Evolutionary conservation across 352 stramenopile species (phyloP).

Genomic region (Globisporangium heterothallicum): DNA sequence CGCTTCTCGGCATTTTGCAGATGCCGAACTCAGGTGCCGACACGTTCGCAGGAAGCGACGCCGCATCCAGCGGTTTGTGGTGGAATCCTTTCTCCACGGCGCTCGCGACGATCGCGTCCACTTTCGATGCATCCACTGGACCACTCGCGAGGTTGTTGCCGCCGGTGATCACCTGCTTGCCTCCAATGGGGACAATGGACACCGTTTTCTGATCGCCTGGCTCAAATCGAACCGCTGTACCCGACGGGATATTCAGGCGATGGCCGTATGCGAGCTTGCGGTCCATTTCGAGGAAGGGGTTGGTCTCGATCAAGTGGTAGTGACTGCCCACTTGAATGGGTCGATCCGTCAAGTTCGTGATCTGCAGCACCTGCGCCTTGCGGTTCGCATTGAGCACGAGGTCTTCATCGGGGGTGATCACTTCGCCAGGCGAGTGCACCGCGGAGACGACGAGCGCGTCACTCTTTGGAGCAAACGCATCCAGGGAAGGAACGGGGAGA

Average conservation of each 20-base stretch:
- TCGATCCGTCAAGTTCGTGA: slow-evolving; percentile 94
- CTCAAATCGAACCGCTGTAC: slow-evolving; percentile 94
- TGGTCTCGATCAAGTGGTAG: slow-evolving; percentile 96
- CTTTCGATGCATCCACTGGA: slow-evolving; percentile 46
- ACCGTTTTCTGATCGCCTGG: slow-evolving; percentile 95
- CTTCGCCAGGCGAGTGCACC: slow-evolving; percentile 39
- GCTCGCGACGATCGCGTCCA: slow-evolving; percentile 52
- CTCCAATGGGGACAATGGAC: slow-evolving; percentile 90
- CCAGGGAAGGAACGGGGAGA: slow-evolving; percentile 83
- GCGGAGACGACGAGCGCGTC: slow-evolving; percentile 11
- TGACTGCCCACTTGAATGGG: slow-evolving; percentile 94
- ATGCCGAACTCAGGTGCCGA: slow-evolving; percentile 26
- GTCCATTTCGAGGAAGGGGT: slow-evolving; percentile 94
- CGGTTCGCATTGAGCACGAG: slow-evolving; percentile 87
- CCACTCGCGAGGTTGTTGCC: slow-evolving; percentile 89
- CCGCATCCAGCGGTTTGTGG: slow-evolving; percentile 38
- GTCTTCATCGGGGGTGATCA: slow-evolving; percentile 46
- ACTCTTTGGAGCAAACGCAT: slow-evolving; percentile 39
- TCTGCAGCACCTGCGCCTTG: slow-evolving; percentile 72
- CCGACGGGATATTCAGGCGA: slow-evolving; percentile 92
- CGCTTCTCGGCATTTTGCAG: slow-evolving; percentile 52
- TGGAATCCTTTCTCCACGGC: slow-evolving; percentile 53
- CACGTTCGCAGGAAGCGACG: slow-evolving; percentile 16
- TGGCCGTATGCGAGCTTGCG: slow-evolving; percentile 87
- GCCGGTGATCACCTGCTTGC: slow-evolving; percentile 80